These are phyloP conservation scores for Candida freyschussii DNA, from an alignment of 1,139 yeast species.

Conservation along the genomic window DNA sequence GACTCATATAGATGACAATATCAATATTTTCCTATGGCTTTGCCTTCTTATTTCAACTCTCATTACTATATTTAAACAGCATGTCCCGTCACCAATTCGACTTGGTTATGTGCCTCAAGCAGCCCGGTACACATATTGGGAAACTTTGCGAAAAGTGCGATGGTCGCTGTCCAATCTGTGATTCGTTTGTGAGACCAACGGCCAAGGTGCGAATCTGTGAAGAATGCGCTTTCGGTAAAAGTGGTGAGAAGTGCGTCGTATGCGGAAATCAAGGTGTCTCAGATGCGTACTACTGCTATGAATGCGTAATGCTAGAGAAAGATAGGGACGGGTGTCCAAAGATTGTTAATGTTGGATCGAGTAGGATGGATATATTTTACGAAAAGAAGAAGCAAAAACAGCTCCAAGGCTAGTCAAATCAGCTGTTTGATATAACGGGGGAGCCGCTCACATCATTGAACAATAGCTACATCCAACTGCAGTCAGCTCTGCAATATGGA, in stretches of 20 bases:
- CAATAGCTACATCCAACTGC: too few species aligned
- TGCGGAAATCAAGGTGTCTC: constrained; percentile 62
- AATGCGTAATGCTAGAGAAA: constrained; percentile 75
- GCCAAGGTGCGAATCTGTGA: constrained; percentile 75
- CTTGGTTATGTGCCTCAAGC: constrained; percentile 78
- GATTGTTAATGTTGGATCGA: constrained; percentile 73
- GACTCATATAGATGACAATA: too few species aligned
- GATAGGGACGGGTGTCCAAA: constrained; percentile 94
- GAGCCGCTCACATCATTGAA: too few species aligned
- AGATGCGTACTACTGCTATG: constrained; percentile 80
- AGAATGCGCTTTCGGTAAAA: constrained; percentile 75
- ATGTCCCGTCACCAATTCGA: constrained; percentile 95
- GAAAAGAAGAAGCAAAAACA: constrained; percentile 42
- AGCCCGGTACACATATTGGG: constrained; percentile 73
- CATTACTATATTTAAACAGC: neutral
- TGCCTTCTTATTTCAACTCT: neutral
- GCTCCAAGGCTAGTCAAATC: constrained; percentile 8
- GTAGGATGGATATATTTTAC: constrained; percentile 62
- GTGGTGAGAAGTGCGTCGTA: constrained; percentile 61
- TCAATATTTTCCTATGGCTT: too few species aligned
- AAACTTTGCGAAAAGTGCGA: constrained; percentile 80
- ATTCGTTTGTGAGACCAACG: constrained; percentile 75
- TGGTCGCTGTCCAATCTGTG: constrained; percentile 90
- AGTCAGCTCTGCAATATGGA: too few species aligned
- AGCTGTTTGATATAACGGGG: too few species aligned